Evolutionary conservation across 441 rosid genomes (phyloP).

Genomic region (Bruguiera hainesii): DNA sequence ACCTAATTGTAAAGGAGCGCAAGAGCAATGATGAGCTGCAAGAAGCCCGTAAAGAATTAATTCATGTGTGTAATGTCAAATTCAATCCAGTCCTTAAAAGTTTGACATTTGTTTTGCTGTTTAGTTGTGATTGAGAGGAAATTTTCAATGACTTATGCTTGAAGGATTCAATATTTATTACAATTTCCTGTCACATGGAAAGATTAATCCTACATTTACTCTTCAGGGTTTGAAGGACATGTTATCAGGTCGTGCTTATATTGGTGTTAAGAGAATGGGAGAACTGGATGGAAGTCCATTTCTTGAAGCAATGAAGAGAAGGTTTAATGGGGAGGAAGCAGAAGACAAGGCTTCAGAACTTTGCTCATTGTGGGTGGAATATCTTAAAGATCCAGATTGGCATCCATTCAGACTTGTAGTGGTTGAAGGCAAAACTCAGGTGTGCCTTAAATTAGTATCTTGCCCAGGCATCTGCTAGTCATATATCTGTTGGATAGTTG

Average conservation of each 20-base stretch:
- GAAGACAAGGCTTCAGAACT: constrained; percentile 61
- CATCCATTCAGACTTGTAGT: constrained; percentile 72
- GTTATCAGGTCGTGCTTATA: constrained; percentile 30
- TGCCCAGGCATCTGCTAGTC: neutral
- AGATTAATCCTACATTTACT: constrained; percentile 10
- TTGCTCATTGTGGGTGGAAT: constrained; percentile 90
- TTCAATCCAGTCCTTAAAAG: neutral
- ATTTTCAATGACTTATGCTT: constrained; percentile 3
- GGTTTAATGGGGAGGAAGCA: constrained; percentile 57
- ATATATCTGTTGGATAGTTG: constrained; percentile 2
- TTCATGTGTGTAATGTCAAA: constrained; percentile 48
- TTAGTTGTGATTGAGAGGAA: neutral
- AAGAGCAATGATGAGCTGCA: constrained; percentile 86
- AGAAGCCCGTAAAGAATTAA: constrained; percentile 81
- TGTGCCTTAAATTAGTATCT: constrained; percentile 22
- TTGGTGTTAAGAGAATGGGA: constrained; percentile 95
- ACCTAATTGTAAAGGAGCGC: constrained; percentile 75
- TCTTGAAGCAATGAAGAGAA: constrained; percentile 68
- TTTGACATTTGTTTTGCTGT: constrained; percentile 1
- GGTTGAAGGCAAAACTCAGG: constrained; percentile 42
- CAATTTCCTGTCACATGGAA: constrained; percentile 11
- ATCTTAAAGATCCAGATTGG: constrained; percentile 95
- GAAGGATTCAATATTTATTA: neutral
- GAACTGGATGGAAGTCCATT: constrained; percentile 78
- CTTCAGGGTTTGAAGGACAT: constrained; percentile 49